Conservation (phyloP, 306 rosid species). For the apple (Malus domestica) region ASM211411v1 NC_041792.1:26765907-26766406, state of each 20-base stretch:
- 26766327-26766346: not conserved
- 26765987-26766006: not conserved
- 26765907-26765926: not conserved
- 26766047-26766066: conserved; percentile 88
- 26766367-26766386: not conserved
- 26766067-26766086: conserved; percentile 68
- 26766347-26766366: not conserved
- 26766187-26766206: not conserved
- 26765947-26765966: not conserved
- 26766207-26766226: not conserved
- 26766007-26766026: not conserved
- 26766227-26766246: not conserved
- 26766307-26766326: not conserved
- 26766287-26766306: not conserved
- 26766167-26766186: conserved; percentile 39
- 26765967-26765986: conserved; percentile 1
- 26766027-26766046: conserved; percentile 45
- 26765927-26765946: not conserved
- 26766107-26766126: conserved; percentile 64
- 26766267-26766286: not conserved
- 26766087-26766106: conserved; percentile 73
- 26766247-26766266: too few species aligned
- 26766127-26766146: conserved; percentile 96
- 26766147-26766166: conserved; percentile 96
- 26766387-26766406: not conserved